Base-by-base conservation (phyloP, 108 stramenopile species). In the Tribonema minus region DNA sequence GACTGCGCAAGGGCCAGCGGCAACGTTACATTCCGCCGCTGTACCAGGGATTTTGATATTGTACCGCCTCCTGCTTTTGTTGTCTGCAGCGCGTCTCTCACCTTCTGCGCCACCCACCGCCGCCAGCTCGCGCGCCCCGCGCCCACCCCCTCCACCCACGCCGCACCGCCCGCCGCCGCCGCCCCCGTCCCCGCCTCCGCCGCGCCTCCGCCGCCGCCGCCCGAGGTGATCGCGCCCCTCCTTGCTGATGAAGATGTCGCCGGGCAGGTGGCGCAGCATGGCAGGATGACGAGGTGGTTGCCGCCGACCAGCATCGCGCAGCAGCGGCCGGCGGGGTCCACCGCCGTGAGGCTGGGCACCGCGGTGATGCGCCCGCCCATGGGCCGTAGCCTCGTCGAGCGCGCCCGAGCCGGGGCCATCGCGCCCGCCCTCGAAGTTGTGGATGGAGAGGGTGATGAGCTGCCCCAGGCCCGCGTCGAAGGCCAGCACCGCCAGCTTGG, bases 271-370 rank as follows among this genome's bases (percentile, higher is more conserved):
- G 25, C 61, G 61, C n/a, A 26, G 61, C 23, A 34, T 23, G 71
- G 71, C 6, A 72, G 37, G 1, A 72, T 61, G 31, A 72, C 71
- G 5, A 72, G 71, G 61, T 62, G 71, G 71, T 61, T 62, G 61
- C 71, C 71, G 61, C 33, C 71, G 29, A 63, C 71, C 29, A 72
- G 28, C n/a, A 54, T 35, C 15, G 71, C 28, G 15, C 46, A 54
- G 71, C 71, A 72, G 28, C 71, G 60, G 31, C 71, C 71, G 30
- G 71, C 27, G 23, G 71, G 71, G 38, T 72, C 61, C 30, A n/a
- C 26, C 6, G 71, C 6, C 30, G 60, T 62, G 60, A 72, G 37
- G 61, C 61, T 61, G 29, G 34, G 26, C 35, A 61, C 61, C 3
- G 46, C 61, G 20, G 37, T 61, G 23, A 38, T 62, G 12, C 61